Base-by-base conservation (phyloP, 331 rosid genomes). In the Cucumis variabilis region DNA sequence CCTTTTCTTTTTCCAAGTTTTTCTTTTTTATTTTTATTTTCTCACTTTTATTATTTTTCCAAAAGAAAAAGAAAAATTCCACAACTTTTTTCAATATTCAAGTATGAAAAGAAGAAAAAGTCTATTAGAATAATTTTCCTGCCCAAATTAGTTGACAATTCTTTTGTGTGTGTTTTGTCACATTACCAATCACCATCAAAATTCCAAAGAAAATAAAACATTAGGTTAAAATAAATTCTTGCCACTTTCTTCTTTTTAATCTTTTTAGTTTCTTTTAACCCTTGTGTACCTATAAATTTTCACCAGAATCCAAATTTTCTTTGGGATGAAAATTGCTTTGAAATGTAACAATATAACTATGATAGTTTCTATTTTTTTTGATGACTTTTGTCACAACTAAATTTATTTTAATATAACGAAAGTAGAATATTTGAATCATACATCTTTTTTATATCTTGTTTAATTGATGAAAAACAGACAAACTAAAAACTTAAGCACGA, bases 41-140 rank as follows among this genome's bases (percentile, higher is more conserved):
- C 69, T 28, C 84, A 78, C 84, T 80, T 80, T 55, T 80, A 9
- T 79, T 53, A 0, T 28, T 79, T 79, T 53, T 11, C 65, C n/a
- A 13, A 48, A 77, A 5, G 7, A 17, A 21, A 19, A 79, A 55
- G 10, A 44, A 44, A 44, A 44, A 44, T 46, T 11, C 84, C 85
- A 48, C 41, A 28, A 27, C 24, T 53, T 80, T 53, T 27, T 80
- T 53, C 85, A 48, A 55, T 16, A 55, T 79, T 80, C 85, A 55
- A 27, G 50, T 80, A 80, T 80, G 85, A 80, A 80, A 80, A 24
- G 69, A 80, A 80, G 69, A 80, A 80, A n/a, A 80, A 53, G 85
- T 80, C 69, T 55, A 27, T 14, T 53, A 21, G 27, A 80, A 55
- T 55, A 80, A 55, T 55, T 80, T 80, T 27, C 24, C 15, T 53